Evolutionary conservation across 345 rosid genomes (phyloP).

Genomic region (Arabidopsis thaliana): DNA sequence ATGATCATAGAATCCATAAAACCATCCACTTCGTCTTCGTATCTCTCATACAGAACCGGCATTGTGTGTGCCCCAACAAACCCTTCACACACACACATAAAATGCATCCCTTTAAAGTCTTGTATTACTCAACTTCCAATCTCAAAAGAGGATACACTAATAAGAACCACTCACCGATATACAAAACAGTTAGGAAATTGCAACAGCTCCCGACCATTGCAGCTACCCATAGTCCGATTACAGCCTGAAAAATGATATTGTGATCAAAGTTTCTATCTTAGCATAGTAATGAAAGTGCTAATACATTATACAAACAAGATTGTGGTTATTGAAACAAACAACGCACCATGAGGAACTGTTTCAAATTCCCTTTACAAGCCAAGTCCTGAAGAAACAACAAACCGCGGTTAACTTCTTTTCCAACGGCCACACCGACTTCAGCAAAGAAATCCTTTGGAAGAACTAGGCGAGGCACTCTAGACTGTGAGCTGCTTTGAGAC

Average conservation of each 20-base stretch:
- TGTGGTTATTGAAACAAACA: neutral
- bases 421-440: slow-evolving; percentile 63
- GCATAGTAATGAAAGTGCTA: neutral
- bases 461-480: slow-evolving; percentile 76
- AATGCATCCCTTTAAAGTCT: neutral
- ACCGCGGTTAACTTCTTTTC: slow-evolving; percentile 68
- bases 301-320: neutral
- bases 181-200: slow-evolving; percentile 89
- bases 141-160: neutral
- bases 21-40: slow-evolving; percentile 80
- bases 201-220: slow-evolving; percentile 97
- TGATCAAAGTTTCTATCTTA: neutral
- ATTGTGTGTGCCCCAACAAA: slow-evolving; percentile 90
- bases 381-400: slow-evolving; percentile 78
- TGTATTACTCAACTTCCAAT: slow-evolving; percentile 2
- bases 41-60: slow-evolving; percentile 86
- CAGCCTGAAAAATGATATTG: slow-evolving; percentile 54
- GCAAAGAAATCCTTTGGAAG: slow-evolving; percentile 79
- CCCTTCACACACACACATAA: slow-evolving; percentile 51
- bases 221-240: slow-evolving; percentile 67
- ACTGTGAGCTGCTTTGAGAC: slow-evolving; percentile 57
- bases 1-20: slow-evolving; percentile 55
- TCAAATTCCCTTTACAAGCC: slow-evolving; percentile 74
- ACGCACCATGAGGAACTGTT: slow-evolving; percentile 77
- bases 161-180: slow-evolving; percentile 63